Evolutionary conservation across 345 rosid genomes (phyloP).

Genomic region (rapeseed (Brassica napus)): DNA sequence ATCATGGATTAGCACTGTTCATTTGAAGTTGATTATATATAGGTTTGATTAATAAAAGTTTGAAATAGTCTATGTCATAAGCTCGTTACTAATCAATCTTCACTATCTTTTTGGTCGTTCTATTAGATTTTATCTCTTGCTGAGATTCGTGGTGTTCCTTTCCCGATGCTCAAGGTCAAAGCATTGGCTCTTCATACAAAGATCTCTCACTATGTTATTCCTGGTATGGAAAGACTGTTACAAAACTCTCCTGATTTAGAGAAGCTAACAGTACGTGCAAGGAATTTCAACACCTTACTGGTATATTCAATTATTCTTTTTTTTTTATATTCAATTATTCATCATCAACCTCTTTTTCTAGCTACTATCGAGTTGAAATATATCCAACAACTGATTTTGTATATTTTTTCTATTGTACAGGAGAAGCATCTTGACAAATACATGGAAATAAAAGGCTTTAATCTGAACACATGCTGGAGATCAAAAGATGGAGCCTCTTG

Average conservation of each 20-base stretch:
- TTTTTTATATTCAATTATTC: neutral
- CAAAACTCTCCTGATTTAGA: conserved; percentile 10
- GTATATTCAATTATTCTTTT: neutral
- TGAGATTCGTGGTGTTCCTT: conserved; percentile 5
- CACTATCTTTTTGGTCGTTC: neutral
- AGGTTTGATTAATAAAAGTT: neutral
- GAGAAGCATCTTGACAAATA: neutral
- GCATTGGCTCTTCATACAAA: neutral
- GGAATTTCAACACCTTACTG: neutral
- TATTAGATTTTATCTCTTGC: neutral
- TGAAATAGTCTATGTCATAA: neutral
- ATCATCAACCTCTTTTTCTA: neutral
- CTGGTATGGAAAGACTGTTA: neutral
- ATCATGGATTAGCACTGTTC: too few species aligned
- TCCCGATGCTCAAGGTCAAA: neutral
- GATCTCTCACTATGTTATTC: neutral
- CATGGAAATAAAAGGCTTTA: neutral
- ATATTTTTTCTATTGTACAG: neutral
- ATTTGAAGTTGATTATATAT: neutral
- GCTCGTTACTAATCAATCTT: neutral
- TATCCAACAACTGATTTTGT: neutral
- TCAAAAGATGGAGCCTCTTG: conserved; percentile 4
- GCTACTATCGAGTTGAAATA: neutral
- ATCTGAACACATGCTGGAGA: neutral
- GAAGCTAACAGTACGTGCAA: neutral